phyloP scores from a whole-genome alignment of 331 rosid genomes.

The Arachis monticola region DNA sequence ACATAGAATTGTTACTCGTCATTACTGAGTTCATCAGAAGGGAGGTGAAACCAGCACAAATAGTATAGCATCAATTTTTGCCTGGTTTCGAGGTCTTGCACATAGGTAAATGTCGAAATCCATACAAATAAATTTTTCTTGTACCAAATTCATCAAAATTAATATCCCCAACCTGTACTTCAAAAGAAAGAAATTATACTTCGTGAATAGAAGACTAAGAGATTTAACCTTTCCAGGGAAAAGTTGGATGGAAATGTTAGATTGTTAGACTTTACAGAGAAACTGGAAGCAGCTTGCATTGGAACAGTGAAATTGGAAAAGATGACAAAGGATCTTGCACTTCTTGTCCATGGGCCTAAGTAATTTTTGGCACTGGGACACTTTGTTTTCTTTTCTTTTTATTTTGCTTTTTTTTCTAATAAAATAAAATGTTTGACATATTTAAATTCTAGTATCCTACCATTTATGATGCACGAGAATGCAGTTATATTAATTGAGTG shows the following conservation, averaged over 20 bases:
- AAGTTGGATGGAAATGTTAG: too few relatives aligned
- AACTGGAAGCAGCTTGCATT: too few relatives aligned
- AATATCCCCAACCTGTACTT: background rate
- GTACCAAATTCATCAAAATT: background rate
- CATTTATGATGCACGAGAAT: too few relatives aligned
- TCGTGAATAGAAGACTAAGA: conserved; percentile 5
- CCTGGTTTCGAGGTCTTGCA: conserved; percentile 93
- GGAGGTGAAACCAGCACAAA: conserved; percentile 57
- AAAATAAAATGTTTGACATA: background rate
- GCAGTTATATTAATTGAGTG: too few relatives aligned
- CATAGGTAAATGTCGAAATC: conserved; percentile 61
- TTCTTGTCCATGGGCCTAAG: conserved; percentile 36
- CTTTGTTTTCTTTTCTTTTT: conserved; percentile 17
- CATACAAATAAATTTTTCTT: background rate
- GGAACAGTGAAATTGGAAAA: too few relatives aligned
- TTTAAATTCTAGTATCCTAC: background rate
- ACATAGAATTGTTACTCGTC: conserved; percentile 90
- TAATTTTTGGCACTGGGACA: conserved; percentile 45
- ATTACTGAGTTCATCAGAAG: conserved; percentile 80
- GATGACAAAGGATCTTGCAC: too few relatives aligned
- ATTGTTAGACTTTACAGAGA: too few relatives aligned
- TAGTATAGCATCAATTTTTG: conserved; percentile 95
- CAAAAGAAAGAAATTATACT: background rate
- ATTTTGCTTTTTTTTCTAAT: background rate
- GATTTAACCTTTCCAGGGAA: conserved; percentile 12